Evolutionary conservation across 2,329 filamentous ascomycete genomes (phyloP).

Genomic region (Teratosphaeriaceae sp.): DNA sequence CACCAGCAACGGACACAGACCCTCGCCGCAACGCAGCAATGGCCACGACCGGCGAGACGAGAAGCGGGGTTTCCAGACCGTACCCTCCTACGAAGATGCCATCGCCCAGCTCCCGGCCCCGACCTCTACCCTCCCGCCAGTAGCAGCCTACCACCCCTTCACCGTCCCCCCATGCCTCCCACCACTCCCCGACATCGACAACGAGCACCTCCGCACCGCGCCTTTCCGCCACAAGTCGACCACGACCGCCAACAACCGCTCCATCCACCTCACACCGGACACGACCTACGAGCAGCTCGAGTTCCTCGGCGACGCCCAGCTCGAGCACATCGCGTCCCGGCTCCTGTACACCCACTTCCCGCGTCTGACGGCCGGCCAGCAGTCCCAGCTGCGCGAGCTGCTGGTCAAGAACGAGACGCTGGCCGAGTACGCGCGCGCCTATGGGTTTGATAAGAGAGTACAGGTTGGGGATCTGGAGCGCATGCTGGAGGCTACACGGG

Average conservation of each 20-base stretch:
- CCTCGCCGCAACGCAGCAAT: conserved; percentile 2
- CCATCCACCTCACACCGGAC: conserved; percentile 17
- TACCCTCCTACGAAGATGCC: conserved; percentile 10
- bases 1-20: conserved; percentile 1
- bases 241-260: conserved; percentile 15
- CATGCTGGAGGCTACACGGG: conserved; percentile 18
- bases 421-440: conserved; percentile 60
- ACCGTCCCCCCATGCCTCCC: conserved; percentile 19
- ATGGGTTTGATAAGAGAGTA: conserved; percentile 62
- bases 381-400: conserved; percentile 68
- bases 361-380: conserved; percentile 58
- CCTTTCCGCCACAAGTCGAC: conserved; percentile 30
- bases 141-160: conserved; percentile 17
- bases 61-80: neutral
- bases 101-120: conserved; percentile 15
- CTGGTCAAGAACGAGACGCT: conserved; percentile 78
- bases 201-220: conserved; percentile 17
- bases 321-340: conserved; percentile 68
- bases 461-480: conserved; percentile 39
- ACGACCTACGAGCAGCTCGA: conserved; percentile 73
- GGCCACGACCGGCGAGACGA: neutral
- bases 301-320: conserved; percentile 80
- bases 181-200: conserved; percentile 21
- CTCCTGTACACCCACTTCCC: conserved; percentile 70
- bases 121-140: conserved; percentile 5